Percentiles rank a stretch among this genome's conserved stretches.
Evolutionary conservation across 768 basidiomycete genomes (phyloP).

Genomic region (Serendipita indica): DNA sequence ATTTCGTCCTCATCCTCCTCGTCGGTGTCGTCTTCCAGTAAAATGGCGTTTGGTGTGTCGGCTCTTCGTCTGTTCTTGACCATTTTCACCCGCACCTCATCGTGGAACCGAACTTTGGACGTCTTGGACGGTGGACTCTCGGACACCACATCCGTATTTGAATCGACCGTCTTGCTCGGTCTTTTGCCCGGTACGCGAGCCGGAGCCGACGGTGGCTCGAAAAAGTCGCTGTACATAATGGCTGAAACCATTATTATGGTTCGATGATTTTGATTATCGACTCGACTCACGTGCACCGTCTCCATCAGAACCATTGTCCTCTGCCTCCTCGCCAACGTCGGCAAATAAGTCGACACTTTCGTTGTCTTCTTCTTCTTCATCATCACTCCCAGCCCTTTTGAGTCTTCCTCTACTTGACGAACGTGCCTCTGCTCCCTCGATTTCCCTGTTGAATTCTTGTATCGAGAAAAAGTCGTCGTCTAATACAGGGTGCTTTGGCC

Average conservation of each 20-base stretch:
- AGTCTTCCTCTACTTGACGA: slow-evolving; percentile 46
- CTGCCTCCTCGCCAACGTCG: slow-evolving; percentile 29
- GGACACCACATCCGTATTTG: no score
- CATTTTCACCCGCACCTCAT: slow-evolving; percentile 65
- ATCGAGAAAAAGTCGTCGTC: slow-evolving; percentile 89
- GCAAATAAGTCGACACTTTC: slow-evolving; percentile 43
- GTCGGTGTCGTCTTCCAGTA: slow-evolving; percentile 16
- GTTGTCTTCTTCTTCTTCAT: slow-evolving; percentile 21
- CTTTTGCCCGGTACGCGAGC: not conserved
- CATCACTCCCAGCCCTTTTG: slow-evolving; percentile 23
- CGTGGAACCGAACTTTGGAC: slow-evolving; percentile 60
- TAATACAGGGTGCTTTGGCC: slow-evolving; percentile 33
- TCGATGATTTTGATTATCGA: not conserved
- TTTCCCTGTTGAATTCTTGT: slow-evolving; percentile 72
- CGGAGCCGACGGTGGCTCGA: slow-evolving; percentile 39
- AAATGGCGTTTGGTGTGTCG: slow-evolving; percentile 7
- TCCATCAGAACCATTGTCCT: slow-evolving; percentile 24
- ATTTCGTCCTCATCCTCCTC: slow-evolving; percentile 19
- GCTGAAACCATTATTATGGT: slow-evolving; percentile 24
- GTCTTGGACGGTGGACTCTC: slow-evolving; percentile 15
- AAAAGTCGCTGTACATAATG: slow-evolving; percentile 63
- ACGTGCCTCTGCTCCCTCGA: slow-evolving; percentile 59
- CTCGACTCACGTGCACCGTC: slow-evolving; percentile 25
- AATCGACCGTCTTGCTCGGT: no score
- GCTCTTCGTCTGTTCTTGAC: slow-evolving; percentile 59